Base-by-base conservation (phyloP, 2,329 filamentous ascomycete species). In the Didymella exigua region DNA sequence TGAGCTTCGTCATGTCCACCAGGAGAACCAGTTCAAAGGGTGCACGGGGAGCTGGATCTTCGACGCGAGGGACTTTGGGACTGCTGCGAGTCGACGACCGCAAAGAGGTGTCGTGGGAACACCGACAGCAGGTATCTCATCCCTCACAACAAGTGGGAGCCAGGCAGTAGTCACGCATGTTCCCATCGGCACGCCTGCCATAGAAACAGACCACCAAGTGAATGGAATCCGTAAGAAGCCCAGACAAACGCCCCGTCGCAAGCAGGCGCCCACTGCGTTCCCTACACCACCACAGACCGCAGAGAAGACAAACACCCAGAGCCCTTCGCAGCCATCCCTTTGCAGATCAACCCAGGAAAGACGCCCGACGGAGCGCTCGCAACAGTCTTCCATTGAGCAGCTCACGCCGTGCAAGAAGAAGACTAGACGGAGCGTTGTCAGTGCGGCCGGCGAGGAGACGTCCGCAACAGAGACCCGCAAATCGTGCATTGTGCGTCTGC, bases 21-120 rank as follows among this genome's bases (percentile, higher is more conserved):
- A 26, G 5, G 21, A 29, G 24, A 19, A 26, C 14, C 24, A 26
- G 5, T 18, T 27, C 42, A 45, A 34, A 23, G 26, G 42, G n/a
- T 21, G 21, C 9, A 45, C 9, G 19, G 14, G 7, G 13, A 45
- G 19, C 21, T 34, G 9, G 13, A 18, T 7, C 2, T 23, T 27
- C 8, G 14, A 38, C 13, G 2, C 4, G n/a, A 24, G 36, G 11
- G 33, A 56, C 21, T 56, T 48, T 29, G 48, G 38, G 14, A 51
- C 48, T 10, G 54, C 54, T 27, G 48, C 54, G 18, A 51, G 43
- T 23, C 48, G 48, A 30, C 36, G 54, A 8, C 37, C 54, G 31
- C 42, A 37, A 13, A 43, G 48, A 30, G 47, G 18, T 26, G 41
- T 34, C 9, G 2, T 9, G 10, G 26, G 21, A 5, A 16, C 6